A percentile compares a stretch with the other conserved stretches of the same genome.
Conservation (phyloP, 2,329 filamentous ascomycete genomes). For the Fusarium abutilonis region DNA sequence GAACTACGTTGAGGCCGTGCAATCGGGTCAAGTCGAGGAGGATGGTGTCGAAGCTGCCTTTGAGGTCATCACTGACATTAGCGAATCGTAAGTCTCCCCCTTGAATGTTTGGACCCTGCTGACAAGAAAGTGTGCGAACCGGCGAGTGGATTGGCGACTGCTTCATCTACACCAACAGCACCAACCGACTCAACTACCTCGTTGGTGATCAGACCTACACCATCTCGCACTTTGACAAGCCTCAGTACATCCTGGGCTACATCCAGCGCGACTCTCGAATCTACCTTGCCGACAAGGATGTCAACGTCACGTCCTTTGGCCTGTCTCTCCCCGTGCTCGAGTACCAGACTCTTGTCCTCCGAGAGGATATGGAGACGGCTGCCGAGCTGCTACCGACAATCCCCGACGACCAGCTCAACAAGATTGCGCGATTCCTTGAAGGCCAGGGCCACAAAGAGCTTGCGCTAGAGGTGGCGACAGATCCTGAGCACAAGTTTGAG, state of each 20-base stretch:
- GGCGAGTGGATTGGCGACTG: conserved; percentile 99
- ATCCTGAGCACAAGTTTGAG: conserved; percentile 96
- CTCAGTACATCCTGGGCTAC: conserved; percentile 95
- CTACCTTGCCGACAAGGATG: conserved; percentile 95
- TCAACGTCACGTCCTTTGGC: conserved; percentile 87
- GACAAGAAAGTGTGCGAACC: conserved; percentile 75
- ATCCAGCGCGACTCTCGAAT: conserved; percentile 94
- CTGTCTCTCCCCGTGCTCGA: conserved; percentile 93
- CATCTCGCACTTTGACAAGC: conserved; percentile 94
- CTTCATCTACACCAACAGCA: conserved; percentile 98
- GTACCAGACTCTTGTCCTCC: conserved; percentile 94
- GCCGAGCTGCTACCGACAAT: conserved; percentile 85
- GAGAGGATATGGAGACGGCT: conserved; percentile 91
- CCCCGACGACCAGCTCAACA: conserved; percentile 93
- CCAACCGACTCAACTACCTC: conserved; percentile 96
- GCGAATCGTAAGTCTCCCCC: conserved; percentile 71
- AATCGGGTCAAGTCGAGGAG: conserved; percentile 82
- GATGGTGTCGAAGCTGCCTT: conserved; percentile 97
- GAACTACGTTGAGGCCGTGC: conserved; percentile 83
- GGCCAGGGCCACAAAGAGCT: conserved; percentile 97
- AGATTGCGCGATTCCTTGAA: conserved; percentile 96
- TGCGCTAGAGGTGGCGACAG: conserved; percentile 91
- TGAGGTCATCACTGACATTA: conserved; percentile 95
- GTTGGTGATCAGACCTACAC: conserved; percentile 98
- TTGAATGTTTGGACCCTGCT: neutral